Evolutionary conservation across 2,329 filamentous ascomycete species (phyloP).

Genomic region (Cordyceps cicadae): DNA sequence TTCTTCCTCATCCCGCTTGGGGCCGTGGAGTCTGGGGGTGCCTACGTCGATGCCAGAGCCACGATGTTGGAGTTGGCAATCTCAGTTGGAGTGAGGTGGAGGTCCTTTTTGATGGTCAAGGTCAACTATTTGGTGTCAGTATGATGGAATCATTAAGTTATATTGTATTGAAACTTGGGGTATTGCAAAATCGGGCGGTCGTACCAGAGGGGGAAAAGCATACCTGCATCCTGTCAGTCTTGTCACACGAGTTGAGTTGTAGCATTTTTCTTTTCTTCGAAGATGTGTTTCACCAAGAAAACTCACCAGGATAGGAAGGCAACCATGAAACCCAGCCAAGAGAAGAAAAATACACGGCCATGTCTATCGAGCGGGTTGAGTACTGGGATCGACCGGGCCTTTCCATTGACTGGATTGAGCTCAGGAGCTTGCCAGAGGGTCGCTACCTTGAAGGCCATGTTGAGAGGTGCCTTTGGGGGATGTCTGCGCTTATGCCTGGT

Average conservation of each 20-base stretch:
- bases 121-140: conserved; percentile 36
- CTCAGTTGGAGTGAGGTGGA: conserved; percentile 60
- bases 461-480: neutral
- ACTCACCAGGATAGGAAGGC: conserved; percentile 73
- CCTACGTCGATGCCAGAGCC: conserved; percentile 53
- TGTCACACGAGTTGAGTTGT: neutral
- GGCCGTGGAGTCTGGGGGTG: neutral
- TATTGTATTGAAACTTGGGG: neutral
- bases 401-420: conserved; percentile 76
- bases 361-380: conserved; percentile 73
- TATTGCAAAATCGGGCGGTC: neutral
- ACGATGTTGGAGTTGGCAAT: conserved; percentile 88
- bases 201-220: conserved; percentile 68
- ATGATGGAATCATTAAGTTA: neutral
- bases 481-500: neutral
- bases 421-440: conserved; percentile 44
- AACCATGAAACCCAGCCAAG: conserved; percentile 77
- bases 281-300: neutral
- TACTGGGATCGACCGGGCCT: conserved; percentile 70
- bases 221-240: conserved; percentile 37
- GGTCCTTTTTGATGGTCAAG: conserved; percentile 71
- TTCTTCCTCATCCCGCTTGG: neutral
- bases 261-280: neutral
- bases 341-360: conserved; percentile 84
- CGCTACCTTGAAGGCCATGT: conserved; percentile 23